Percentiles rank a stretch among this genome's conserved stretches.
These are phyloP conservation scores for Phytophthora capsici DNA, from an alignment of 352 stramenopile species.

Conservation along the genomic window DNA sequence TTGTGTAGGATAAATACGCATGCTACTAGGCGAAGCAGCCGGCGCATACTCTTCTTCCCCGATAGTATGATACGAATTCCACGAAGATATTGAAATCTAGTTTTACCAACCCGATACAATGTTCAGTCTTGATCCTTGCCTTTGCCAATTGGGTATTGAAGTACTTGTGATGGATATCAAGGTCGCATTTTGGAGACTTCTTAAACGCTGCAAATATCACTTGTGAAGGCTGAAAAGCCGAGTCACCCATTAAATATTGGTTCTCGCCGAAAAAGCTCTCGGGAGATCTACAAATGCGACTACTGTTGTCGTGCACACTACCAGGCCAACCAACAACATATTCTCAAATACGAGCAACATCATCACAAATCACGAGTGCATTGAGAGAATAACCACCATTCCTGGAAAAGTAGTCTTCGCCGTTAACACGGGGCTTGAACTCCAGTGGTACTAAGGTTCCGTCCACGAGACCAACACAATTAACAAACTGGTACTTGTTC, in stretches of 20 bases:
- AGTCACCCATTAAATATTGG: conserved; percentile 31
- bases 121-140: conserved; percentile 31
- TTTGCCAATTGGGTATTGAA: conserved; percentile 31
- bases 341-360: conserved; percentile 25
- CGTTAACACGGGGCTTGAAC: conserved; percentile 21
- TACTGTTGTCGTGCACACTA: conserved; percentile 30
- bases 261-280: conserved; percentile 39
- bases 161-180: conserved; percentile 17
- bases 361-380: conserved; percentile 29
- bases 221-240: conserved; percentile 23
- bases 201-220: conserved; percentile 33
- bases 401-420: conserved; percentile 32
- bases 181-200: conserved; percentile 6
- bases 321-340: conserved; percentile 31
- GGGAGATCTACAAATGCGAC: too few species aligned
- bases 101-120: conserved; percentile 33
- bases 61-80: too few species aligned
- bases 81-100: too few species aligned
- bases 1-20: too few species aligned
- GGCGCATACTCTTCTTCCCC: too few species aligned
- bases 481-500: conserved; percentile 27
- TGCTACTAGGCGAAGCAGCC: too few species aligned
- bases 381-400: conserved; percentile 26
- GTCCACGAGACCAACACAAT: conserved; percentile 31
- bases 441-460: conserved; percentile 34